Conservation (phyloP, 345 rosid genomes). For the Populus pruinosa region DNA sequence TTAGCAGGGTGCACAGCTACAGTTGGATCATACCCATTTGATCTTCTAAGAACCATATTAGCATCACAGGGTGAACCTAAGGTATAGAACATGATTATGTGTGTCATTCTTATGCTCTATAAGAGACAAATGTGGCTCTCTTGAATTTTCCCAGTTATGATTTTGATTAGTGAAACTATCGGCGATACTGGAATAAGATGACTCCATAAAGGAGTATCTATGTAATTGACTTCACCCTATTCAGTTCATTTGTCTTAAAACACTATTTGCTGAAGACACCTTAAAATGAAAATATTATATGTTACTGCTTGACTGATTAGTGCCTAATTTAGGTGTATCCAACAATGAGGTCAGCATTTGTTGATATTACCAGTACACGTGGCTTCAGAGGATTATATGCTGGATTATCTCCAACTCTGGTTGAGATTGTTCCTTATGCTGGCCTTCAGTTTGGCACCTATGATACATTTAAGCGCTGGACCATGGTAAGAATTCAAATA, state of each 20-base stretch:
- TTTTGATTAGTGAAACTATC: not conserved
- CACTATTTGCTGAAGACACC: not conserved
- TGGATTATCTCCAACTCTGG: constrained; percentile 89
- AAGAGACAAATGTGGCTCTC: not conserved
- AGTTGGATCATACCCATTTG: constrained; percentile 97
- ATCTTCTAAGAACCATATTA: constrained; percentile 82
- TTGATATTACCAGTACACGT: constrained; percentile 64
- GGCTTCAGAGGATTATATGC: constrained; percentile 85
- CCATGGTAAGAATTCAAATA: constrained; percentile 48
- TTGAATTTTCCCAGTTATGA: not conserved
- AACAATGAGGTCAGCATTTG: constrained; percentile 88
- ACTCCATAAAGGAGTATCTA: not conserved
- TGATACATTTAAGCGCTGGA: constrained; percentile 89
- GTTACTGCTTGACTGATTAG: constrained; percentile 8
- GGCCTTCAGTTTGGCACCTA: constrained; percentile 97
- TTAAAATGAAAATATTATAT: not conserved
- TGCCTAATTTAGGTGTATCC: constrained; percentile 66
- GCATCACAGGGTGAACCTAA: constrained; percentile 99
- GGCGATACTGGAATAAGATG: not conserved
- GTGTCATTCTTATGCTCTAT: not conserved
- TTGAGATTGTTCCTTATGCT: constrained; percentile 93
- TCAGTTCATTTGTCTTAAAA: not conserved
- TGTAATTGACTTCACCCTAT: not conserved
- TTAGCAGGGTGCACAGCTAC: constrained; percentile 97
- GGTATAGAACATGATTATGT: constrained; percentile 39